Evolutionary conservation across 768 basidiomycete species (phyloP).

Genomic region (Pholiota conissans): DNA sequence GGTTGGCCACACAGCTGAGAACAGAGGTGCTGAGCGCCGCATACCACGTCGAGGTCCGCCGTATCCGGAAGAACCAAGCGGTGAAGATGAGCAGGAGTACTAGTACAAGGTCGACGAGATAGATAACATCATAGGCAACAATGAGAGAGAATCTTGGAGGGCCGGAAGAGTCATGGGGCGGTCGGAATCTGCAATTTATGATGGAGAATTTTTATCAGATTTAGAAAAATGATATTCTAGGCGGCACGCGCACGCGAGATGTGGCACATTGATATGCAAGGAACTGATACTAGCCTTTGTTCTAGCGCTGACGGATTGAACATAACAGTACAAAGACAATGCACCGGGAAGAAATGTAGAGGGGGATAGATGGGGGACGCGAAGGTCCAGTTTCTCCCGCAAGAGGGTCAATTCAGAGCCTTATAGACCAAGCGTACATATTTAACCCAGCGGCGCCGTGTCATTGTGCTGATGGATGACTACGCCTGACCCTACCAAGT

Average conservation of each 20-base stretch:
- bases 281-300: background rate
- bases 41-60: constrained; percentile 5
- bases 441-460: background rate
- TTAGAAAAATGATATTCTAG: no score
- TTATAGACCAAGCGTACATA: background rate
- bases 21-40: background rate
- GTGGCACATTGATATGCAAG: no score
- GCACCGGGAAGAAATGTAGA: background rate
- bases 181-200: background rate
- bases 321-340: background rate
- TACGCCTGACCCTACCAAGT: background rate
- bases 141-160: background rate
- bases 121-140: constrained; percentile 6
- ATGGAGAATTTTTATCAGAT: no score
- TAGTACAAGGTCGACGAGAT: background rate
- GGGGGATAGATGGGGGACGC: no score
- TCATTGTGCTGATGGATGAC: background rate
- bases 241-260: no score
- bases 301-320: background rate
- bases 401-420: no score
- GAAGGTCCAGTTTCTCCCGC: no score
- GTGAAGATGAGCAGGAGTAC: background rate
- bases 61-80: background rate
- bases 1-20: background rate
- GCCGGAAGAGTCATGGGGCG: background rate